A percentile compares a stretch with the other conserved stretches of the same genome.
Conservation (phyloP, 2,329 filamentous ascomycete species). For the Malbranchea zuffiana region DNA sequence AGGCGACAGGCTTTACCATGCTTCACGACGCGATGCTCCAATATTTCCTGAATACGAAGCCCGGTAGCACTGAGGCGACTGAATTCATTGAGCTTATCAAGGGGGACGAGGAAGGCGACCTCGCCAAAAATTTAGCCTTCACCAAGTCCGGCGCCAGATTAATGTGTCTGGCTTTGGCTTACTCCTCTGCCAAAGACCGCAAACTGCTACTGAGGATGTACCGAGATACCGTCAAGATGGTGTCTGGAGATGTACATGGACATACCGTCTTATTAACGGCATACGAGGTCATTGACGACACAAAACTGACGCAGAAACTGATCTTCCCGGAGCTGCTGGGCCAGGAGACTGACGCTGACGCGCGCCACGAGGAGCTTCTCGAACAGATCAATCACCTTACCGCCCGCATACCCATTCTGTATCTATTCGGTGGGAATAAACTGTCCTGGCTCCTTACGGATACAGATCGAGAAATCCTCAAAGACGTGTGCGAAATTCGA, state of each 20-base stretch:
- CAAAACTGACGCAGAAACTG: slow-evolving; percentile 71
- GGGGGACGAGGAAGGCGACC: slow-evolving; percentile 78
- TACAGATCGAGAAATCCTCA: slow-evolving; percentile 58
- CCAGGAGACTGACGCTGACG: slow-evolving; percentile 42
- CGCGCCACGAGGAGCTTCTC: slow-evolving; percentile 36
- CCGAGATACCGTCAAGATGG: slow-evolving; percentile 76
- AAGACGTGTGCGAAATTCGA: slow-evolving; percentile 68
- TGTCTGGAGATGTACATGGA: slow-evolving; percentile 69
- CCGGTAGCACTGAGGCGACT: slow-evolving; percentile 67
- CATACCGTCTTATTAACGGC: slow-evolving; percentile 74
- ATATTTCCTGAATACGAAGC: slow-evolving; percentile 73
- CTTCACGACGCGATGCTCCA: slow-evolving; percentile 97
- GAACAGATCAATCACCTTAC: slow-evolving; percentile 35
- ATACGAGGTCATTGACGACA: slow-evolving; percentile 90
- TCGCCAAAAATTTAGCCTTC: slow-evolving; percentile 92
- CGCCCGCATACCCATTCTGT: slow-evolving; percentile 58
- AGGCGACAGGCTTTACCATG: slow-evolving; percentile 92
- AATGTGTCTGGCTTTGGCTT: slow-evolving; percentile 68
- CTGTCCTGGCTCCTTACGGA: slow-evolving; percentile 53
- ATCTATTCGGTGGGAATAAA: slow-evolving; percentile 59
- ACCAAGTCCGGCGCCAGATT: slow-evolving; percentile 78
- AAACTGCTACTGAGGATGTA: slow-evolving; percentile 79
- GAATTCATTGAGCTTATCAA: slow-evolving; percentile 87
- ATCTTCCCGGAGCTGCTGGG: slow-evolving; percentile 80
- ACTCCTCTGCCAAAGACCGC: slow-evolving; percentile 83